Evolutionary conservation across 306 rosid genomes (phyloP).

Genomic region (Alnus glutinosa): DNA sequence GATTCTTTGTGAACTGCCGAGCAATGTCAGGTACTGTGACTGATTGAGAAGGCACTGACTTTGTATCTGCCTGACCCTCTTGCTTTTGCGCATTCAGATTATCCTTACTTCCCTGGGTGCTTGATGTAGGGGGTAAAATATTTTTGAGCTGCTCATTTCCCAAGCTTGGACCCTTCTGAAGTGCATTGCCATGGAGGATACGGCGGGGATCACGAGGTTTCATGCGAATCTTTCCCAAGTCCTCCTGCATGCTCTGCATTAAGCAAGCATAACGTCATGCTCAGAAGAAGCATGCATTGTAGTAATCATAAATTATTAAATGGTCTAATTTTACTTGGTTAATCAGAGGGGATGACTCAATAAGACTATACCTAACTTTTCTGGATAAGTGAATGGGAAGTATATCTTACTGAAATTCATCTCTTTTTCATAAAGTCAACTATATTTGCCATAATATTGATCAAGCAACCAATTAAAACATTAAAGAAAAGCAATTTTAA

Average conservation of each 20-base stretch:
- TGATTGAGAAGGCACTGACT: constrained; percentile 44
- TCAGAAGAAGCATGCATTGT: constrained; percentile 11
- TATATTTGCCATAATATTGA: neutral
- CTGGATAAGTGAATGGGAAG: neutral
- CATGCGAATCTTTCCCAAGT: constrained; percentile 79
- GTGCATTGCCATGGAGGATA: constrained; percentile 59
- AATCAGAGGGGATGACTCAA: neutral
- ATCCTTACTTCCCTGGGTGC: constrained; percentile 48
- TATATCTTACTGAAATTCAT: neutral
- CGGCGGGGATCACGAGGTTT: constrained; percentile 99
- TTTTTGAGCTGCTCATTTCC: constrained; percentile 65
- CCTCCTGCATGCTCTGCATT: constrained; percentile 53
- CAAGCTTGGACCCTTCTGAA: constrained; percentile 58
- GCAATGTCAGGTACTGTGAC: constrained; percentile 64
- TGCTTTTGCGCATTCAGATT: constrained; percentile 48
- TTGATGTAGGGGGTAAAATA: constrained; percentile 36
- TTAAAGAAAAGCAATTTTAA: neutral
- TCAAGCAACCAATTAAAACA: neutral
- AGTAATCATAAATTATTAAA: neutral
- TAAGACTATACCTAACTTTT: neutral
- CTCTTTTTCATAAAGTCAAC: neutral
- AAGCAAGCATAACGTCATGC: constrained; percentile 18
- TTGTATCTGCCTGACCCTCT: constrained; percentile 55
- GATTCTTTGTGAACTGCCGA: constrained; percentile 70
- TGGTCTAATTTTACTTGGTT: neutral